phyloP scores from a whole-genome alignment of 1,139 yeast species.

The Lodderomyces orthopsilosis region DNA sequence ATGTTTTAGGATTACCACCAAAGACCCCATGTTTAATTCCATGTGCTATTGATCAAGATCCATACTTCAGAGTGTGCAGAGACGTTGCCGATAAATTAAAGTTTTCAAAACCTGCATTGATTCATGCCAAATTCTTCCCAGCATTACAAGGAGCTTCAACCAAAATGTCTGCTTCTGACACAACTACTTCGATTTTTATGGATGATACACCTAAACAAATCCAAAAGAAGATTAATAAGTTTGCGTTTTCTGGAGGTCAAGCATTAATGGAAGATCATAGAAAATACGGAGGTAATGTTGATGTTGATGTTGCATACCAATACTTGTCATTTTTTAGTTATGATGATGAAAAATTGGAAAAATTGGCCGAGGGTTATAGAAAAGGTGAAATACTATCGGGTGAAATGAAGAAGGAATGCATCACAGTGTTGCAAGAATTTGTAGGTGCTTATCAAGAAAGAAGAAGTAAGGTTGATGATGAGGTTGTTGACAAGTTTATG shows the following conservation, averaged over 20 bases:
- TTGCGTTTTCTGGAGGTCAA: conserved; percentile 95
- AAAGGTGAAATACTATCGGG: conserved; percentile 86
- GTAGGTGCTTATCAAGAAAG: conserved; percentile 79
- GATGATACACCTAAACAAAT: conserved; percentile 91
- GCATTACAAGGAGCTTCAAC: conserved; percentile 96
- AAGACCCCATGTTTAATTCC: conserved; percentile 96
- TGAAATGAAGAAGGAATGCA: conserved; percentile 88
- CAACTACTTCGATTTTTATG: conserved; percentile 80
- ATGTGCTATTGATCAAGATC: conserved; percentile 99
- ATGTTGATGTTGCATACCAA: conserved; percentile 93
- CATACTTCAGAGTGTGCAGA: conserved; percentile 95
- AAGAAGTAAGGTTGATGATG: conserved; percentile 66
- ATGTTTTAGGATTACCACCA: conserved; percentile 76
- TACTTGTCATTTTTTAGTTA: conserved; percentile 85
- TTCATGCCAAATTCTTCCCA: conserved; percentile 96
- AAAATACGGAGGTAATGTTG: conserved; percentile 87
- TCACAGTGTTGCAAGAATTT: conserved; percentile 72
- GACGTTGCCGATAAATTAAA: conserved; percentile 95
- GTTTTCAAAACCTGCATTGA: conserved; percentile 85
- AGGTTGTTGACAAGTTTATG: conserved; percentile 71
- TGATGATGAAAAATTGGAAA: conserved; percentile 76
- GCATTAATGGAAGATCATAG: conserved; percentile 88
- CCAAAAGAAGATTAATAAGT: conserved; percentile 91
- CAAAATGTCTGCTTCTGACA: conserved; percentile 94
- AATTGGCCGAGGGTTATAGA: conserved; percentile 64